Evolutionary conservation across 768 basidiomycete species (phyloP).

Genomic region (Boletellus emodensis): DNA sequence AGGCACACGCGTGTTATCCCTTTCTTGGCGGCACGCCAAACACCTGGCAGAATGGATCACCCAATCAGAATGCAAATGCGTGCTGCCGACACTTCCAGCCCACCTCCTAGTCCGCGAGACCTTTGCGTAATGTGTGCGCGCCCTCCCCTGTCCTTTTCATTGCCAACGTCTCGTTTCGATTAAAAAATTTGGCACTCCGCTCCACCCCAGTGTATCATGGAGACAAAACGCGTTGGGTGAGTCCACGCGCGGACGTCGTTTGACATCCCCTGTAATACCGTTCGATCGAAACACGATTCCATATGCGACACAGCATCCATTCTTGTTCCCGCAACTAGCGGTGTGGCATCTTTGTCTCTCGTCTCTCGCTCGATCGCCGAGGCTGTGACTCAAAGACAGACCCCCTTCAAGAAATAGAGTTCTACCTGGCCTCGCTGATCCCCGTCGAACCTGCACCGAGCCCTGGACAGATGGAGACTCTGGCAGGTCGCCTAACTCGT

Average conservation of each 20-base stretch:
- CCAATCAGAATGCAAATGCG: conserved; percentile 29
- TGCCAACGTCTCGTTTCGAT: background rate
- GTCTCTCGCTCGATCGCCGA: conserved; percentile 3
- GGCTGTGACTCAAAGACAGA: conserved; percentile 2
- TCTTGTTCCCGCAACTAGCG: background rate
- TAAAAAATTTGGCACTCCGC: conserved; percentile 12
- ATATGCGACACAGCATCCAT: no score
- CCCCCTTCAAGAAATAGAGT: conserved; percentile 9
- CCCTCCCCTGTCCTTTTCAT: background rate
- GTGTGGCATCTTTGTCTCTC: conserved; percentile 4
- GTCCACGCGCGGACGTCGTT: background rate
- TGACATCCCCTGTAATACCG: no score
- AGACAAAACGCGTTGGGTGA: background rate
- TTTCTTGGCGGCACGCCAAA: conserved; percentile 12
- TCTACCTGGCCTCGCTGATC: conserved; percentile 8
- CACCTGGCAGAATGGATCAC: conserved; percentile 18
- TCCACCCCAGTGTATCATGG: background rate
- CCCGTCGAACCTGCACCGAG: conserved; percentile 23
- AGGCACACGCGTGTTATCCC: conserved; percentile 22
- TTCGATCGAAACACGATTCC: no score
- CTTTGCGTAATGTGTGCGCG: conserved; percentile 3
- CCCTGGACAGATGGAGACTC: conserved; percentile 17
- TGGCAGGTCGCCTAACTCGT: conserved; percentile 4
- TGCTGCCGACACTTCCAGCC: conserved; percentile 1
- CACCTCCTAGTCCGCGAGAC: conserved; percentile 19